Percentiles rank a stretch among this genome's conserved stretches.
Conservation (phyloP, 306 rosid species). For the Cicer chorassanicum region DNA sequence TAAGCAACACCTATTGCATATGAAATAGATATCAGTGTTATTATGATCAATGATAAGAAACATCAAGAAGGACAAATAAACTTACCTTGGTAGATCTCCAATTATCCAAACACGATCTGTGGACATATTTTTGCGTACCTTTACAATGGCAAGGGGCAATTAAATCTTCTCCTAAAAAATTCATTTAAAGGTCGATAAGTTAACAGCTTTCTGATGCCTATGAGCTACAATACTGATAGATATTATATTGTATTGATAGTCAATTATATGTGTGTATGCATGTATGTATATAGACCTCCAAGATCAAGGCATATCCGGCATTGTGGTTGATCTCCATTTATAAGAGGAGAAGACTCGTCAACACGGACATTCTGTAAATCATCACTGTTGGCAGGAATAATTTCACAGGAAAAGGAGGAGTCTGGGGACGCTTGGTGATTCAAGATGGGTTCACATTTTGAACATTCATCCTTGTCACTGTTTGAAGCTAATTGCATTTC, state of each 20-base stretch:
- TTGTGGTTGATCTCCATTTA: constrained; percentile 76
- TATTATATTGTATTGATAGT: background rate
- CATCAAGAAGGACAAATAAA: constrained; percentile 24
- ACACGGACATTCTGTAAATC: constrained; percentile 56
- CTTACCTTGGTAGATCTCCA: constrained; percentile 98
- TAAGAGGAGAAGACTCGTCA: constrained; percentile 66
- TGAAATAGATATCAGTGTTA: constrained; percentile 27
- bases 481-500: constrained; percentile 83
- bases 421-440: constrained; percentile 59
- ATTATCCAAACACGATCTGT: constrained; percentile 93
- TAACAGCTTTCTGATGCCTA: background rate
- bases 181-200: constrained; percentile 11
- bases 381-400: constrained; percentile 55
- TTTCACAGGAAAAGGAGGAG: constrained; percentile 77
- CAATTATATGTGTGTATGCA: constrained; percentile 22
- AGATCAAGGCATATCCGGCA: constrained; percentile 96
- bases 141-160: constrained; percentile 98
- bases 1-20: constrained; percentile 3
- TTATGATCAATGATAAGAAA: constrained; percentile 26
- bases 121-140: constrained; percentile 97
- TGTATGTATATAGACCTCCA: constrained; percentile 65
- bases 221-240: background rate
- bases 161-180: constrained; percentile 80
- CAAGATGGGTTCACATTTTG: constrained; percentile 82
- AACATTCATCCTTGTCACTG: constrained; percentile 60